Evolutionary conservation across 306 rosid genomes (phyloP), one percentile per base, ranked within the genome.

Genomic region (Dryas alaskensis): DNA sequence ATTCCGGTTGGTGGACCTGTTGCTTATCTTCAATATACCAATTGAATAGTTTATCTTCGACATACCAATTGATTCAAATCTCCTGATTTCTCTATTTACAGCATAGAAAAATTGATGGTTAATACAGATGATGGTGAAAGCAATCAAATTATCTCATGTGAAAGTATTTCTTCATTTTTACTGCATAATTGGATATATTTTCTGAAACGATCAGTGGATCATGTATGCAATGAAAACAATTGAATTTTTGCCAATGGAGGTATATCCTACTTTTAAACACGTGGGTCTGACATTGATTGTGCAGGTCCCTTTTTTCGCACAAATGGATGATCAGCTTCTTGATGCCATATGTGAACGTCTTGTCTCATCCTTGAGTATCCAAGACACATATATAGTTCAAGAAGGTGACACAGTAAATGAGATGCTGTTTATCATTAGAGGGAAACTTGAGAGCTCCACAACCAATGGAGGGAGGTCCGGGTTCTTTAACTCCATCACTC

Each of bases 301-400:
- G 5, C 65, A 90, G 98, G 97, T 93, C 11, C 98, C 93, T 0
- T 89, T 93, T 84, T 93, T 93, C 83, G 87, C 98, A 60, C 98
- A 91, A 84, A 93, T 91, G 98, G 97, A 93, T n/a, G 97, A 80
- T 77, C 97, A 89, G 48, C 96, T 93, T 57, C 93, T 93, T 40
- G 94, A 93, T 77, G 98, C 97, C 57, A 93, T 93, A 69, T 93
- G 98, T 51, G 97, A 91, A 73, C 89, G 93, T 10, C 91, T 93
- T 6, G 92, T 83, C 25, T 89, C 93, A 47, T 89, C 96, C 55
- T 62, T 93, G 70, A 91, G 87, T 52, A 93, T 93, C 2, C 78
- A 88, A 74, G 96, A 91, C 62, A 89, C 96, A 11, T 83, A 87
- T 46, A 86, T 91, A 51, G 86, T 91, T 58, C 85, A 83, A 45